Evolutionary conservation across 805 yeast genomes (phyloP), one percentile per base, ranked within the genome.

Genomic region (Limtongia smithiae): DNA sequence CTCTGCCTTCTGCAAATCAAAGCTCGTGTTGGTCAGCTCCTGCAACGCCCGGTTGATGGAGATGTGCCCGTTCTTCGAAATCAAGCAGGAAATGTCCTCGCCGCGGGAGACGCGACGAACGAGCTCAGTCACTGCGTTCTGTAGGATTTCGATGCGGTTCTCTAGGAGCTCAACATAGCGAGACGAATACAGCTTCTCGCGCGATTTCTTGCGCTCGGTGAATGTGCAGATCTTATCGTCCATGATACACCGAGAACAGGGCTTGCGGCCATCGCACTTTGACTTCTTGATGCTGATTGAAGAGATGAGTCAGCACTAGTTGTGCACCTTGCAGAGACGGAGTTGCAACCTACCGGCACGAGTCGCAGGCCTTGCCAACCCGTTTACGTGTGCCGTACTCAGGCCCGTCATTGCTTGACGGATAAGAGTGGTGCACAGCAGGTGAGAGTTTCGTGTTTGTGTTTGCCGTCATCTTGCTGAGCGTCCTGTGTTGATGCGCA

Each of bases 121-220:
- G 22, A 59, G 53, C 41, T 59, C 60, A 8, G 48, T 54, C 48
- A 60, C 50, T 2, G 59, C 63, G 34, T 40, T 37, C 55, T 60
- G 63, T 33, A 81, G 65, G 40, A 82, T 65, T 42, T 75, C 77
- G 36, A 80, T 64, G 34, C 85, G 64, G 32, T 81, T 78, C 57
- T 82, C 85, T 30, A 82, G 66, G 41, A 82, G 65, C 59, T 82
- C 86, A 15, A 81, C 82, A 55, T 82, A 81, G 3, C 55, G 52
- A 33, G 67, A 65, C 1, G 85, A 82, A 54, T 79, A 79, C 32
- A 69, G 66, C 60, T 80, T 80, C 42, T 81, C 84, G 50, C 72
- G 75, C 34, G 71, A 65, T 52, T 73, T 74, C 64, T 70, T 74
- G 68, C 76, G 75, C 44, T 75, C 78, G 37, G 80, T 74, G 57